Evolutionary conservation across 2,329 filamentous ascomycete genomes (phyloP).

Genomic region (Fusarium kyushuense): DNA sequence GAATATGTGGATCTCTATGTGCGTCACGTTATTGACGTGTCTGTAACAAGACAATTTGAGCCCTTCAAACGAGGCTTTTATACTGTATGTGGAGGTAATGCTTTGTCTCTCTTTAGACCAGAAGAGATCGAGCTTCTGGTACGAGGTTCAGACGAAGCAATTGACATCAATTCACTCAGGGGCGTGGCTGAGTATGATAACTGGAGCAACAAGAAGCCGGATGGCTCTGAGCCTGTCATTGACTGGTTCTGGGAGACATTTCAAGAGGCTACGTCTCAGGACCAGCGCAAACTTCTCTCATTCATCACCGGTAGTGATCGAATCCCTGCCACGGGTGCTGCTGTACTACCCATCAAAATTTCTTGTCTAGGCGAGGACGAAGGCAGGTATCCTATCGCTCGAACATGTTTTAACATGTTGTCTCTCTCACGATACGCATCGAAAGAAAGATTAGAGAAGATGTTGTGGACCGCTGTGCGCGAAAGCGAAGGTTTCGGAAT

Average conservation of each 20-base stretch:
- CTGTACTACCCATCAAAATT: conserved; percentile 81
- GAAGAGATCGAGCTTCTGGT: conserved; percentile 93
- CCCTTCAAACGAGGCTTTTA: conserved; percentile 96
- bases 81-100: conserved; percentile 89
- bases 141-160: conserved; percentile 83
- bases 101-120: conserved; percentile 85
- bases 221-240: conserved; percentile 74
- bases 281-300: conserved; percentile 82
- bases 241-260: conserved; percentile 93
- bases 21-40: conserved; percentile 80
- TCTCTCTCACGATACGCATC: conserved; percentile 79
- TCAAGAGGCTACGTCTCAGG: conserved; percentile 69
- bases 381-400: conserved; percentile 82
- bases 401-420: conserved; percentile 91
- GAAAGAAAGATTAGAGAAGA: conserved; percentile 73
- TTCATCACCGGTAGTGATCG: conserved; percentile 94
- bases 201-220: conserved; percentile 72
- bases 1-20: conserved; percentile 92
- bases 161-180: conserved; percentile 81
- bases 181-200: conserved; percentile 86
- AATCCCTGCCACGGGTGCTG: conserved; percentile 88
- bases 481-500: conserved; percentile 94
- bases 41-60: conserved; percentile 86
- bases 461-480: conserved; percentile 86
- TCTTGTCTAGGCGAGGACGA: conserved; percentile 80